Conservation (phyloP, 176 grass and related monocot genomes). For the Microstegium vimineum region DNA sequence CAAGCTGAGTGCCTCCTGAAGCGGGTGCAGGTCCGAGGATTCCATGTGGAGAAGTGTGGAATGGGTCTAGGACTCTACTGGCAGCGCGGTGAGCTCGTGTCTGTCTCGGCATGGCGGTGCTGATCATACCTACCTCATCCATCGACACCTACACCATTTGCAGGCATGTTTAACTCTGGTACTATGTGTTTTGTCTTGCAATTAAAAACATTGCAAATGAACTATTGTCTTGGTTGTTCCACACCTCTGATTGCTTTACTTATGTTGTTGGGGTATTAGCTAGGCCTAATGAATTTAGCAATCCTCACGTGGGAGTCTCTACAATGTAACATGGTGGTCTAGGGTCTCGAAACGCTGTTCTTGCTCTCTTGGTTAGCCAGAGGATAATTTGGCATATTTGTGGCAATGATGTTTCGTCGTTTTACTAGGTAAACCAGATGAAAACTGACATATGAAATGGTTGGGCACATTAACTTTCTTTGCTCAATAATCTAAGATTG, state of each 20-base stretch:
- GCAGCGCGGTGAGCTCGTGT: constrained; percentile 69
- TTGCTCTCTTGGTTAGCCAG: constrained; percentile 6
- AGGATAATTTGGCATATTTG: constrained; percentile 4
- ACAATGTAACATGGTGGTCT: constrained; percentile 24
- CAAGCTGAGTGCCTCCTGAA: constrained; percentile 66
- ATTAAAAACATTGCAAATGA: constrained; percentile 16
- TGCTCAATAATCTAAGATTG: not conserved
- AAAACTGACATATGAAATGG: not conserved
- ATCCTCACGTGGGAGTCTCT: not conserved
- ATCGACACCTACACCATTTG: constrained; percentile 19
- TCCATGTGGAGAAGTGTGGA: constrained; percentile 60
- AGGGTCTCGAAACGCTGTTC: not conserved
- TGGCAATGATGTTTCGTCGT: not conserved
- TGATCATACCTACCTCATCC: constrained; percentile 31
- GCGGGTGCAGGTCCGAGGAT: constrained; percentile 60
- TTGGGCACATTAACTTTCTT: not conserved
- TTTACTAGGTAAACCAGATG: not conserved
- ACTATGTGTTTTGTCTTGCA: constrained; percentile 27
- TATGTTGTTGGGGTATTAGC: constrained; percentile 1
- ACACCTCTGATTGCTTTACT: constrained; percentile 10
- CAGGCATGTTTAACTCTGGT: constrained; percentile 31
- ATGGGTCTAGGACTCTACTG: constrained; percentile 58
- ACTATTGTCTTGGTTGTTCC: constrained; percentile 21
- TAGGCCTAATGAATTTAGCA: constrained; percentile 22
- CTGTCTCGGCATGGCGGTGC: constrained; percentile 79